Percentiles rank a stretch among this genome's conserved stretches.
Evolutionary conservation across 345 rosid genomes (phyloP).

Genomic region (Odontarrhena argentea): DNA sequence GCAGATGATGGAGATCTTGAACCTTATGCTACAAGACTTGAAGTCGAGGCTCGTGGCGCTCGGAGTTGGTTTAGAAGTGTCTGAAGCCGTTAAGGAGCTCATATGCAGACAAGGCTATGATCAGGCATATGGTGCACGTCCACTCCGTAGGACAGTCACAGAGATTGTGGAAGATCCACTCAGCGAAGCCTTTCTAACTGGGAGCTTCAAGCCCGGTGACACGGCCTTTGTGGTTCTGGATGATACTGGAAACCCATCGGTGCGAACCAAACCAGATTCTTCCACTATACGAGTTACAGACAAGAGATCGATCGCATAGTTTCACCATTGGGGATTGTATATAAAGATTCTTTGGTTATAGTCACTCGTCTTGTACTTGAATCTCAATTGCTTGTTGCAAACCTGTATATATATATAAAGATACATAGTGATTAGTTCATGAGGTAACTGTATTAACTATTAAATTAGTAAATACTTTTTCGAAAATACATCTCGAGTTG

Average conservation of each 20-base stretch:
- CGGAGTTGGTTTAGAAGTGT: constrained; percentile 83
- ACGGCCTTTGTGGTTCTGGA: constrained; percentile 75
- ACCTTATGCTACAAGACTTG: constrained; percentile 85
- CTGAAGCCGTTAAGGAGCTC: constrained; percentile 75
- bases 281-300: constrained; percentile 58
- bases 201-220: constrained; percentile 75
- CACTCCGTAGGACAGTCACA: constrained; percentile 85
- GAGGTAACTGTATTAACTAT: constrained; percentile 31
- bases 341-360: constrained; percentile 42
- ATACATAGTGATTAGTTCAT: constrained; percentile 37
- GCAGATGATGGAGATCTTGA: constrained; percentile 82
- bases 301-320: constrained; percentile 45
- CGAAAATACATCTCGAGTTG: no score
- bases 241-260: constrained; percentile 72
- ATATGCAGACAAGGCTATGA: constrained; percentile 86
- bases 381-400: constrained; percentile 40
- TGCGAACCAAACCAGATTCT: constrained; percentile 53
- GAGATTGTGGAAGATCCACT: constrained; percentile 75
- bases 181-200: constrained; percentile 82
- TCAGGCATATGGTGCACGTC: constrained; percentile 74
- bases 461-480: neutral
- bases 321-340: constrained; percentile 33
- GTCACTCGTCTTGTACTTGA: constrained; percentile 20
- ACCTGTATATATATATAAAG: constrained; percentile 47
- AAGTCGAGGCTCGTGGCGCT: constrained; percentile 71